Conservation (phyloP, 2,329 filamentous ascomycete species). For the Thelonectria rubi region DNA sequence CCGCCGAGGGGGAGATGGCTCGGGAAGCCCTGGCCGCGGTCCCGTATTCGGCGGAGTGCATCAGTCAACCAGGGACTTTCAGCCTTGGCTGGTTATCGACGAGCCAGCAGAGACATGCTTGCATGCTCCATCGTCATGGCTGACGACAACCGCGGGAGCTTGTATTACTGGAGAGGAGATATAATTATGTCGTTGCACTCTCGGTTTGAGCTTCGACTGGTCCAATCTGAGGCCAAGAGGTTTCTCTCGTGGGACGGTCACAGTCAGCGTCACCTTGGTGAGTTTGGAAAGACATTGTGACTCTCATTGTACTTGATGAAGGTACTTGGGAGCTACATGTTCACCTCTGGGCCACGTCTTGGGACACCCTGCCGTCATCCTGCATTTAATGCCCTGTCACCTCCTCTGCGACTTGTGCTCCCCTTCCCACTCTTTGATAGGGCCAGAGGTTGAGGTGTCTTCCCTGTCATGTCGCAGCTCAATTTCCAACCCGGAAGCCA, state of each 20-base stretch:
- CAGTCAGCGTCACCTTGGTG: not conserved
- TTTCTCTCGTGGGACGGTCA: not conserved
- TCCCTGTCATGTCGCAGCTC: not conserved
- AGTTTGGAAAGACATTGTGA: not conserved
- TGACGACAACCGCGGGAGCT: conserved; percentile 4
- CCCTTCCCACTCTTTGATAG: not conserved
- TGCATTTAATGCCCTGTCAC: not conserved
- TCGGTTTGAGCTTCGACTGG: not conserved
- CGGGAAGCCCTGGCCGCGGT: not conserved
- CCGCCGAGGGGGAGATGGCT: conserved; percentile 14
- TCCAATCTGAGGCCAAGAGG: too few species aligned
- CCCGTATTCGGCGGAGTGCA: conserved; percentile 24
- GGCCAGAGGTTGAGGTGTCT: not conserved
- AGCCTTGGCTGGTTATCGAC: conserved; percentile 9
- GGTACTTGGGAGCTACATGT: not conserved
- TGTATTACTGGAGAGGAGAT: not conserved
- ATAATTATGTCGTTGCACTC: not conserved
- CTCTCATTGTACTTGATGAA: too few species aligned
- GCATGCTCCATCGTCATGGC: conserved; percentile 10
- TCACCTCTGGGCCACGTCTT: not conserved
- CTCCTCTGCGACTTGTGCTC: not conserved
- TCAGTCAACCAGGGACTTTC: conserved; percentile 6
- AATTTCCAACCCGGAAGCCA: not conserved
- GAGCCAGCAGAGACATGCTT: conserved; percentile 5
- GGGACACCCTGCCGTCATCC: not conserved